phyloP scores from a whole-genome alignment of 495 filamentous ascomycete genomes.

The Hypoxylon lienhwacheense region DNA sequence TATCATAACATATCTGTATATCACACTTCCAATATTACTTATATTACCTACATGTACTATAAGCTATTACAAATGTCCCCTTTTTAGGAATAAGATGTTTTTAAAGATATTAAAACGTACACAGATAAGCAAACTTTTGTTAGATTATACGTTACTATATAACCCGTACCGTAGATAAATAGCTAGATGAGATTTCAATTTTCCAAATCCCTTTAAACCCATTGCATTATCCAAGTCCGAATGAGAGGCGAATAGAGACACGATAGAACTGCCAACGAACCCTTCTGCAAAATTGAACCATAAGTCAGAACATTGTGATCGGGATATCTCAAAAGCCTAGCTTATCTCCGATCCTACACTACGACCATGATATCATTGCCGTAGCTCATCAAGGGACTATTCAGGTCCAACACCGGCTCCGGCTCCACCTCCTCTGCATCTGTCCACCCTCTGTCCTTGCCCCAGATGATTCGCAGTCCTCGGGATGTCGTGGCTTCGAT shows the following conservation, averaged over 20 bases:
- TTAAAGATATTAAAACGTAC: no score
- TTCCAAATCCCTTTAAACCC: not conserved
- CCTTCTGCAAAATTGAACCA: no score
- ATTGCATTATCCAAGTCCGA: not conserved
- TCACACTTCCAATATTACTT: no score
- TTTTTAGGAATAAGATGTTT: no score
- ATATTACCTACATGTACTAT: no score
- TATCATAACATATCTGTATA: no score
- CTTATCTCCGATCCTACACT: conserved; percentile 19
- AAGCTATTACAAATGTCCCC: no score
- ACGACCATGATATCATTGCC: conserved; percentile 30
- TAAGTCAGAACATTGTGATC: not conserved
- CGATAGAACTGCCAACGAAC: not conserved
- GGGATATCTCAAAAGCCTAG: not conserved
- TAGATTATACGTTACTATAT: no score
- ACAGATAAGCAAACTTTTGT: no score
- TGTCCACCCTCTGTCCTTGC: conserved; percentile 69
- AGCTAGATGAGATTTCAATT: no score
- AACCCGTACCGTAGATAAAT: no score
- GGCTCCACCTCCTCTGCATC: conserved; percentile 44
- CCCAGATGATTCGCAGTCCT: conserved; percentile 65
- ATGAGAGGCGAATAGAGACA: conserved; percentile 17
- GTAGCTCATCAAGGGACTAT: conserved; percentile 28
- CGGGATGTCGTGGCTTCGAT: conserved; percentile 55
- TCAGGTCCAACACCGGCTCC: conserved; percentile 23